Base-by-base conservation (phyloP, 164 flowering plant species). In the Vitis cinerea region DNA sequence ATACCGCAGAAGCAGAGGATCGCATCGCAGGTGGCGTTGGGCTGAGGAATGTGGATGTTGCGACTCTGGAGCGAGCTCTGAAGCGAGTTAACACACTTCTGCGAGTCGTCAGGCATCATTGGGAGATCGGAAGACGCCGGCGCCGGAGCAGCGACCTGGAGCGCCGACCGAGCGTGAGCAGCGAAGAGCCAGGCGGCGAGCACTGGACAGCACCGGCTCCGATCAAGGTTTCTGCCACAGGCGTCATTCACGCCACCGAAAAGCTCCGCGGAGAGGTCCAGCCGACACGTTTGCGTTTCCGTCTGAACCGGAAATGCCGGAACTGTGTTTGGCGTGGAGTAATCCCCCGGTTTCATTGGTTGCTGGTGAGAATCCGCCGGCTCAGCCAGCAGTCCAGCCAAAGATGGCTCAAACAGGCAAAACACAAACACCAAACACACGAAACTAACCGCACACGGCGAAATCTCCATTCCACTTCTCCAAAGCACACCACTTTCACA, bases 141-240 rank as follows among this genome's bases (percentile, higher is more conserved):
- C 9, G 79, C 68, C 12, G 93, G 82, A 3, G 90, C 72, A 10
- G 85, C 19, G 2, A 90, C 66, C 72, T 86, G 78, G 10, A 96
- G 91, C 8, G 99, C 99, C 15, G 89, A 79, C 48, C 89, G 70
- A 0, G 99, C 94, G 72, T 96, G 97, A 0, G 98, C 99, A 0
- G 99, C 97, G 85, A 88, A 96, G 63, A 96, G 91, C 99, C 99
- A 95, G 1, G 98, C 99, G 0, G 98, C 99, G 8, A 96, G 86
- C 0, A 96, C 98, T 0, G 99, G 99, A 63, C 99, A 96, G 85
- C 99, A 96, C 0, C 97, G 87, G 88, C 97, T 87, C n/a, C 97
- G 79, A 81, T 96, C 99, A 9, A 96, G 97, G 85, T 77, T 80
- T 1, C 71, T 75, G 10, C 89, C 89, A 74, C 98, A 96, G 0